Evolutionary conservation across 169 alveolate genomes (phyloP).

Genomic region (Babesia divergens): DNA sequence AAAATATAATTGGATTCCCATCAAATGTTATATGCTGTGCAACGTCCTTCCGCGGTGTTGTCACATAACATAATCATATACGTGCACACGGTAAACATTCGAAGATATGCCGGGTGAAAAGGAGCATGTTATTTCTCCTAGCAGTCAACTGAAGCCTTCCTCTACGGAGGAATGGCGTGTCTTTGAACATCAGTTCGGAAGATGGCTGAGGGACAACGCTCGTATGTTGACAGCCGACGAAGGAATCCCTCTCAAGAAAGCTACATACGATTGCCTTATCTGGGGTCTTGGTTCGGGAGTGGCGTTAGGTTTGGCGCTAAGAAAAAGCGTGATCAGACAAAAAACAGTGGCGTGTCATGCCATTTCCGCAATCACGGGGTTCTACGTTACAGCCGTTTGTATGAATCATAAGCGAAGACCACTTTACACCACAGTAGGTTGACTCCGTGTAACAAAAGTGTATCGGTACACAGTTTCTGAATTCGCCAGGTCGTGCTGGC

Average conservation of each 20-base stretch:
- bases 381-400: slow-evolving; percentile 23
- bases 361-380: slow-evolving; percentile 20
- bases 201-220: slow-evolving; percentile 51
- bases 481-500: slow-evolving; percentile 28
- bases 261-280: slow-evolving; percentile 18
- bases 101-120: no score
- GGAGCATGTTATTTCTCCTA: not conserved
- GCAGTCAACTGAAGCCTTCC: not conserved
- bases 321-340: not conserved
- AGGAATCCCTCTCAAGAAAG: slow-evolving; percentile 29
- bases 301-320: not conserved
- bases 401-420: slow-evolving; percentile 25
- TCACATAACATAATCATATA: no score
- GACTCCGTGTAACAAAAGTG: not conserved
- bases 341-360: slow-evolving; percentile 1
- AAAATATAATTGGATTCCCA: not conserved
- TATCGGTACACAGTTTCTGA: slow-evolving; percentile 5
- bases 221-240: slow-evolving; percentile 18
- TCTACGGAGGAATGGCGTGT: slow-evolving; percentile 42
- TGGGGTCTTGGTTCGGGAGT: slow-evolving; percentile 22
- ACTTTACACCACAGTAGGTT: slow-evolving; percentile 17
- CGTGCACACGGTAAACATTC: no score
- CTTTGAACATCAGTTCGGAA: slow-evolving; percentile 38
- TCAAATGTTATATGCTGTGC: no score
- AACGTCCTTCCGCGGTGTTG: no score